phyloP scores from a whole-genome alignment of 192 early-diverging fungal species.

The Glomus cerebriforme region DNA sequence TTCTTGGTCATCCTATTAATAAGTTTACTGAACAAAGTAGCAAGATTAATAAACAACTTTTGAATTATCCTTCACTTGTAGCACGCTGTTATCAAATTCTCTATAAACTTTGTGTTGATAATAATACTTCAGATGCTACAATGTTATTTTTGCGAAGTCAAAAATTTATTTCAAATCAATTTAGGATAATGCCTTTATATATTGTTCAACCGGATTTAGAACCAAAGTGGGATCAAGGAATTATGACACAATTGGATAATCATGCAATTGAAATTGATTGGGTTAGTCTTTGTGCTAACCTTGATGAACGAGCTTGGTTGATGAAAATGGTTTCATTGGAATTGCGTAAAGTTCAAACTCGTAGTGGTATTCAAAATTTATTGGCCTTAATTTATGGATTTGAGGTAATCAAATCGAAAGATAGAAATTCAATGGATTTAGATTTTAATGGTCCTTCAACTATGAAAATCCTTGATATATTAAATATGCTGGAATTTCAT shows the following conservation, averaged over 20 bases:
- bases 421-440: slow-evolving; percentile 38
- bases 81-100: slow-evolving; percentile 90
- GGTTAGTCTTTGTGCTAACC: slow-evolving; percentile 49
- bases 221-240: slow-evolving; percentile 34
- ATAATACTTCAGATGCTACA: slow-evolving; percentile 65
- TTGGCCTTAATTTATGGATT: slow-evolving; percentile 46
- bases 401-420: slow-evolving; percentile 41
- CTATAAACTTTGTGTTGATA: slow-evolving; percentile 75
- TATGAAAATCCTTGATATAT: slow-evolving; percentile 70
- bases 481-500: slow-evolving; percentile 69
- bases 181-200: slow-evolving; percentile 47
- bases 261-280: slow-evolving; percentile 36
- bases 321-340: slow-evolving; percentile 87
- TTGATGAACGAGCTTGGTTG: slow-evolving; percentile 90
- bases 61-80: slow-evolving; percentile 74
- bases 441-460: slow-evolving; percentile 36
- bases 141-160: slow-evolving; percentile 78
- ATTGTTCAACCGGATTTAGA: slow-evolving; percentile 31
- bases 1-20: slow-evolving; percentile 53
- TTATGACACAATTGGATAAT: slow-evolving; percentile 30
- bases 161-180: slow-evolving; percentile 77
- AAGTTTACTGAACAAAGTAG: slow-evolving; percentile 39
- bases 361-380: slow-evolving; percentile 47
- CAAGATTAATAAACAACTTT: slow-evolving; percentile 31
- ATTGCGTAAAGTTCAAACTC: slow-evolving; percentile 58